Evolutionary conservation across 768 basidiomycete genomes (phyloP).

Genomic region (Filobasidium wieringae): DNA sequence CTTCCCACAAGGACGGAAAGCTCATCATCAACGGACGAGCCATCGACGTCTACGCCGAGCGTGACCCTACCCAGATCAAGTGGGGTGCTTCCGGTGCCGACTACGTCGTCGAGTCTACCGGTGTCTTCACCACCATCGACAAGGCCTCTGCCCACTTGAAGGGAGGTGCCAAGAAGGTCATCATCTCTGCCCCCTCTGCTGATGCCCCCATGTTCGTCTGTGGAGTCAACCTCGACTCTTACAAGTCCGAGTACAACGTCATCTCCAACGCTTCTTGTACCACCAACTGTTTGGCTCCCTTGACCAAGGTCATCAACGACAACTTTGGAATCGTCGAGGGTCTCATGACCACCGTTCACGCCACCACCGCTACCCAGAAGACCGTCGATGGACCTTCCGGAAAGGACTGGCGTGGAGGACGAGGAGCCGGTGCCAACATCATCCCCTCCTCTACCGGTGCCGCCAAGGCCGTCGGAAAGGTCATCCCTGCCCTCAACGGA

Average conservation of each 20-base stretch:
- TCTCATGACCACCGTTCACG: conserved; percentile 97
- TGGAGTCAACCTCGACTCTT: conserved; percentile 80
- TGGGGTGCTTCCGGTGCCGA: conserved; percentile 74
- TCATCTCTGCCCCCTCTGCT: conserved; percentile 91
- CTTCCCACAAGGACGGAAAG: conserved; percentile 76
- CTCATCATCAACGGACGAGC: conserved; percentile 69
- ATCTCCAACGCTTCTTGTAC: conserved; percentile 98
- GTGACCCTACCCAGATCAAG: conserved; percentile 70
- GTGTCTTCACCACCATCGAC: conserved; percentile 94
- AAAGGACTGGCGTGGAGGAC: conserved; percentile 48
- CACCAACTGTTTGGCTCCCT: conserved; percentile 98
- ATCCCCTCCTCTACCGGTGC: conserved; percentile 98
- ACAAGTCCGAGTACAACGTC: conserved; percentile 78
- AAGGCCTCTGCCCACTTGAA: conserved; percentile 89
- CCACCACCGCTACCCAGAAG: conserved; percentile 76
- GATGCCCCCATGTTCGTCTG: conserved; percentile 41
- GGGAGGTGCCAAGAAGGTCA: conserved; percentile 98
- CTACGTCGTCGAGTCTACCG: conserved; percentile 94
- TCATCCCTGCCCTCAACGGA: conserved; percentile 90
- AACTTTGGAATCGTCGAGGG: conserved; percentile 92
- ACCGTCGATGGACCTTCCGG: conserved; percentile 62
- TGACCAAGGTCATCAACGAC: conserved; percentile 97
- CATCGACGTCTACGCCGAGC: conserved; percentile 61
- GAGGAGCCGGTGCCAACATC: conserved; percentile 93
- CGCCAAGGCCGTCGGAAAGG: conserved; percentile 97